Evolutionary conservation across 2,329 filamentous ascomycete species (phyloP), one percentile per base, ranked within the genome.

Genomic region (Microcera coccophila): DNA sequence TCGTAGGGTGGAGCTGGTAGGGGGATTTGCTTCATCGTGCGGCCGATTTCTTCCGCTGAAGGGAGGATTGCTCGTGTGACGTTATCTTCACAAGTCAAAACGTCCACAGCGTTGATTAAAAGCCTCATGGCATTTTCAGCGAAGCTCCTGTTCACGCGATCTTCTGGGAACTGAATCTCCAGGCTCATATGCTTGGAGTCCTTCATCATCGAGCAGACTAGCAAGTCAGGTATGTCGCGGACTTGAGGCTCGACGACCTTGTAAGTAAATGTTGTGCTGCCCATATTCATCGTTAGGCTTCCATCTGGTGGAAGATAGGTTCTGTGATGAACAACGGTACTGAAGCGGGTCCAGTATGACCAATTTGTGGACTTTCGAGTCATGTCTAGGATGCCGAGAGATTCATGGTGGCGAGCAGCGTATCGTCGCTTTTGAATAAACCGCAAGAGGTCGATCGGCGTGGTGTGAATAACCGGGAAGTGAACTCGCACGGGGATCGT

Each of bases 271-370:
- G 64, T 62, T 2, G 71, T 67, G 14, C 65, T 60, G 3, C 70
- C 72, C 2, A 78, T 66, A 45, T 69, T 68, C 52, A 76, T 55
- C 7, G 67, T 68, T 4, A 63, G 64, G 5, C 65, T 62, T 4
- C 67, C 67, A 34, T 69, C 65, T 12, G 54, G 41, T 2, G 52
- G 49, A 10, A 45, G 28, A 3, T 52, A 52, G 1, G 49, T 41
- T 29, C 72, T 67, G 46, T 81, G 76, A 37, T 78, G 71, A 3
- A 81, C 70, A 2, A 79, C 61, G 3, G 73, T 75, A 60, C 75
- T 75, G 58, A 79, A 76, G 1, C 68, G 70, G 3, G 72, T 74
- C 67, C 75, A 78, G 20, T 70, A 65, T 0, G 74, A 67, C 74
- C 77, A 80, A 4, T 69, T 55, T 3, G 76, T 79, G 53, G 76